A percentile compares a stretch with the other conserved stretches of the same genome.
Conservation (phyloP, 192 early-diverging fungal genomes). For the Backusella mclennaniae region DNA sequence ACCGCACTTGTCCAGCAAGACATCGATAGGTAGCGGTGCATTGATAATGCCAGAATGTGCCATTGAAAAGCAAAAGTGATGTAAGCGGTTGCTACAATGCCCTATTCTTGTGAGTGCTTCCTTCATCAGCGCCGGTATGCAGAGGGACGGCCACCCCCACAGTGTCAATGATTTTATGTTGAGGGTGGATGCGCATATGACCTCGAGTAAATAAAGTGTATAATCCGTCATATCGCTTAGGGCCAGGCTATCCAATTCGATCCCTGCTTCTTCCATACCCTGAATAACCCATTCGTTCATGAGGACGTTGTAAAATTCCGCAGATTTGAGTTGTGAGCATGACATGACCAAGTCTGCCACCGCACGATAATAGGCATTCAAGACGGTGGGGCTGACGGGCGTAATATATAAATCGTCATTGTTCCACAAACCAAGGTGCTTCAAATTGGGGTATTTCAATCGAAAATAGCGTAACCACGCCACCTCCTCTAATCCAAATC, state of each 20-base stretch:
- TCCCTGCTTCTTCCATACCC: neutral
- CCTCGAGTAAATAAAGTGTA: neutral
- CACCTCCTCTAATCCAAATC: neutral
- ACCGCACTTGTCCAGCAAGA: neutral
- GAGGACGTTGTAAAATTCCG: neutral
- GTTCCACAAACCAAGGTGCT: neutral
- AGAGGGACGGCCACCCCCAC: conserved; percentile 12
- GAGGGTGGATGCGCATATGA: neutral
- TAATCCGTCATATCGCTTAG: conserved; percentile 11
- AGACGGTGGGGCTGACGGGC: neutral
- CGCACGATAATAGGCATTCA: neutral
- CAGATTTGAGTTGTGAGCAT: neutral
- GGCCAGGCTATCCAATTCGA: neutral
- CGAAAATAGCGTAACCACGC: neutral
- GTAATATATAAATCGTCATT: neutral
- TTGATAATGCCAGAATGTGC: neutral
- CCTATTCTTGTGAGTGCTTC: neutral
- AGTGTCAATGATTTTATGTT: neutral
- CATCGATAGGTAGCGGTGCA: neutral
- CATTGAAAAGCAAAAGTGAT: neutral
- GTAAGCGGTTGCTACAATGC: neutral
- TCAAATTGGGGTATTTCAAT: neutral
- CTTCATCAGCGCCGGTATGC: neutral
- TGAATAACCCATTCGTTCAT: conserved; percentile 4
- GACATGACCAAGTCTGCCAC: neutral